Percentiles rank a stretch among this genome's conserved stretches.
These are phyloP conservation scores for Marchantia paleacea DNA, from an alignment of 225 moss, liverwort and hornwort species.

Conservation along the genomic window DNA sequence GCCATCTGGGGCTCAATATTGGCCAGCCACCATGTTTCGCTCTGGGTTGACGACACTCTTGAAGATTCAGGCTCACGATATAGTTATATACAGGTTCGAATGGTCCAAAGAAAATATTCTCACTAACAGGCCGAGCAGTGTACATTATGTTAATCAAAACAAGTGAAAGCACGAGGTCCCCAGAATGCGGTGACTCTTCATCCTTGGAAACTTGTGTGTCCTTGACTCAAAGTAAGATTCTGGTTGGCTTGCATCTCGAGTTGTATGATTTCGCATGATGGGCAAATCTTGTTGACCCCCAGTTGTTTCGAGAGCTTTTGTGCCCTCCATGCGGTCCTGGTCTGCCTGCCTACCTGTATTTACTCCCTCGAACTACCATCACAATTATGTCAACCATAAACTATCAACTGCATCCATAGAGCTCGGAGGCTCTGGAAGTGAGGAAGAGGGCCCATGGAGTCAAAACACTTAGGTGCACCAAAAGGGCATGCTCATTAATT, in stretches of 20 bases:
- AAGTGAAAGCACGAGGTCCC: neutral
- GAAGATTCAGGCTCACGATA: neutral
- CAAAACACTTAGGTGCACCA: too few relatives aligned
- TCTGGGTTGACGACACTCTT: neutral
- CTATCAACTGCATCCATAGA: too few relatives aligned
- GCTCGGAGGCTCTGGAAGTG: too few relatives aligned
- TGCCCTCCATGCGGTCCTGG: neutral
- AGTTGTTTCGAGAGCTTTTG: neutral
- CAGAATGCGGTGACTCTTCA: neutral
- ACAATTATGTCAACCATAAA: too few relatives aligned
- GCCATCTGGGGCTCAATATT: neutral
- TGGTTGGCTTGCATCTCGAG: neutral
- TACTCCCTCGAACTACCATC: too few relatives aligned
- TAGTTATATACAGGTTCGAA: neutral
- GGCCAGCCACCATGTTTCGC: neutral
- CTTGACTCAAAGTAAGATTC: neutral
- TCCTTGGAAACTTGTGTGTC: neutral
- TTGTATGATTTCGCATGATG: neutral
- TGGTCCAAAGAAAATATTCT: neutral
- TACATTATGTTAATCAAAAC: conserved; percentile 5
- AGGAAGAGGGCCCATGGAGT: too few relatives aligned
- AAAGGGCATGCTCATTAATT: too few relatives aligned
- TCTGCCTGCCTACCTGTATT: neutral
- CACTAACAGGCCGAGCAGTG: neutral
- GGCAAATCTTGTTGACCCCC: neutral